phyloP scores from a whole-genome alignment of 495 filamentous ascomycete species.

The Amniculicola lignicola region DNA sequence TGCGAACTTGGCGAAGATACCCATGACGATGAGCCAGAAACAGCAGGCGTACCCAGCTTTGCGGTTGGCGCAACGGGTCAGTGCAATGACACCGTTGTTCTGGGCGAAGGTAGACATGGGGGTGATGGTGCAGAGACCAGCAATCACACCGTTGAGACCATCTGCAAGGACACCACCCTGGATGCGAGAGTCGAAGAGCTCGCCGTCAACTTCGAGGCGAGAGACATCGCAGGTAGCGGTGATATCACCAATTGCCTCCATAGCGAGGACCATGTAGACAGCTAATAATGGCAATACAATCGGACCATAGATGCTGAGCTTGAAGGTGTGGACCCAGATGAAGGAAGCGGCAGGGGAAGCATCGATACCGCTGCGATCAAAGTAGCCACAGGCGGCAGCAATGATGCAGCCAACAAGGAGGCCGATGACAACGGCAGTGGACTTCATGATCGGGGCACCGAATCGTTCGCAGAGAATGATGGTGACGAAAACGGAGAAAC shows the following conservation, averaged over 20 bases:
- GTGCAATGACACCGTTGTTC: conserved; percentile 90
- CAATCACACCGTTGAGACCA: conserved; percentile 76
- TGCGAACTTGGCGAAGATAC: conserved; percentile 90
- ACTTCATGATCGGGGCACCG: conserved; percentile 74
- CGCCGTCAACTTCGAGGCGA: conserved; percentile 74
- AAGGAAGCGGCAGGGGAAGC: conserved; percentile 72
- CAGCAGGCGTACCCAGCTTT: conserved; percentile 75
- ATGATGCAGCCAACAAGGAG: conserved; percentile 85
- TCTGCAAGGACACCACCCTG: conserved; percentile 86
- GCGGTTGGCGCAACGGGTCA: conserved; percentile 86
- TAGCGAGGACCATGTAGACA: conserved; percentile 82
- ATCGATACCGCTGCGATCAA: conserved; percentile 66
- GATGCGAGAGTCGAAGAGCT: conserved; percentile 80
- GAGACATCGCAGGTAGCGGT: conserved; percentile 79
- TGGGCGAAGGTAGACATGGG: conserved; percentile 80
- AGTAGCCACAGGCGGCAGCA: conserved; percentile 80
- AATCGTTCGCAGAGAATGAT: conserved; percentile 84
- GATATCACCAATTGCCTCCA: conserved; percentile 85
- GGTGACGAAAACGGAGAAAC: conserved; percentile 85
- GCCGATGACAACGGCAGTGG: conserved; percentile 73
- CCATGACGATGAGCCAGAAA: conserved; percentile 83
- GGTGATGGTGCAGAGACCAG: conserved; percentile 78
- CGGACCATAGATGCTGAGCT: conserved; percentile 73
- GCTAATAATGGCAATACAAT: conserved; percentile 80
- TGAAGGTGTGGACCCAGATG: conserved; percentile 89